Evolutionary conservation across 139 green algal genomes (phyloP).

Genomic region (Picochlorum sp.): DNA sequence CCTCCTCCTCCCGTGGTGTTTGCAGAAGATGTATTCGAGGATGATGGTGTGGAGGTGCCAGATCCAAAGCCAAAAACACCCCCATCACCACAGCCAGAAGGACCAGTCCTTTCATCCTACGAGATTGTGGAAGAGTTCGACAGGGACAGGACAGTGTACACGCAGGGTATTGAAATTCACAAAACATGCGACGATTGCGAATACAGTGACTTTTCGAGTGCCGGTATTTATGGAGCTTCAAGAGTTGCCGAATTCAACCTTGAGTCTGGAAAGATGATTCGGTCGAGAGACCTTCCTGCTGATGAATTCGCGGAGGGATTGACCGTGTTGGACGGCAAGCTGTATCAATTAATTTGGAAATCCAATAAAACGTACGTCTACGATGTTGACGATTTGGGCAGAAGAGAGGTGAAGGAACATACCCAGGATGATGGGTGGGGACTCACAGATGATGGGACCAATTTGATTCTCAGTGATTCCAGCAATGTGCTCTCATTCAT

Average conservation of each 20-base stretch:
- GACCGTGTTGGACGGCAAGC: constrained; percentile 36
- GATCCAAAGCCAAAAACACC: not conserved
- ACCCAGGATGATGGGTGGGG: constrained; percentile 67
- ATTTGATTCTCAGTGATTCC: constrained; percentile 65
- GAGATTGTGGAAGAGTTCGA: constrained; percentile 49
- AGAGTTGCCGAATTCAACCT: constrained; percentile 56
- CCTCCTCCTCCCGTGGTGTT: too few species aligned
- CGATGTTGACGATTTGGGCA: constrained; percentile 22
- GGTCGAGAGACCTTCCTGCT: constrained; percentile 14
- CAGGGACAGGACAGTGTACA: constrained; percentile 72
- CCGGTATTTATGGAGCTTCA: constrained; percentile 65
- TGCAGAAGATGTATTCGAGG: not conserved
- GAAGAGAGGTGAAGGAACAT: constrained; percentile 16
- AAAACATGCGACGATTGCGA: constrained; percentile 40
- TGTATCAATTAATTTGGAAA: constrained; percentile 74
- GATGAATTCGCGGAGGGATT: constrained; percentile 74
- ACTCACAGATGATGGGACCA: constrained; percentile 50
- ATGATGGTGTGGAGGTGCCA: not conserved
- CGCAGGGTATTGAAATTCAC: constrained; percentile 72
- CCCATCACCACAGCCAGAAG: not conserved
- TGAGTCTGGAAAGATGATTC: constrained; percentile 43
- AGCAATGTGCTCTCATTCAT: constrained; percentile 47
- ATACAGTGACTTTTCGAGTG: constrained; percentile 71
- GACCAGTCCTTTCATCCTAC: constrained; percentile 33
- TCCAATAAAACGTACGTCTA: constrained; percentile 28